A percentile compares a stretch with the other conserved stretches of the same genome.
phyloP scores from a whole-genome alignment of 192 early-diverging fungal genomes.

The Radiomyces spectabilis region DNA sequence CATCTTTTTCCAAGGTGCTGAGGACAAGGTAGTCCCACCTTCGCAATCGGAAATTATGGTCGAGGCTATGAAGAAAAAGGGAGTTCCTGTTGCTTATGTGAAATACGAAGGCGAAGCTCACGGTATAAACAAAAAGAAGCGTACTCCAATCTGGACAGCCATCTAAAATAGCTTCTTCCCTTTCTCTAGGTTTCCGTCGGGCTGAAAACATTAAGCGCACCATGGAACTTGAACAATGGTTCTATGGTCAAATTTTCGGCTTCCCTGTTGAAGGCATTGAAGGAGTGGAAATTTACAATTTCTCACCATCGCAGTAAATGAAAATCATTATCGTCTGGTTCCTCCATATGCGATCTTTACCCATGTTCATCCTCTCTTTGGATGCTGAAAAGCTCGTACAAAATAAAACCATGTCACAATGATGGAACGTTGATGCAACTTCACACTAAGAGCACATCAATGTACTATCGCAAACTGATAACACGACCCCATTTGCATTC shows the following conservation, averaged over 20 bases:
- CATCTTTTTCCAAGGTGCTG: conserved; percentile 66
- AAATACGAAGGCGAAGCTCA: conserved; percentile 62
- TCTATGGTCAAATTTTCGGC: conserved; percentile 60
- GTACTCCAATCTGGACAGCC: neutral
- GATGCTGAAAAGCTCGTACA: too few relatives aligned
- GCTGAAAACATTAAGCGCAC: conserved; percentile 56
- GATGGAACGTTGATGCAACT: too few relatives aligned
- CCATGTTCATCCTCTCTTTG: too few relatives aligned
- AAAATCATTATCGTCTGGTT: too few relatives aligned
- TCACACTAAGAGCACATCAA: too few relatives aligned
- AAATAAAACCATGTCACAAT: too few relatives aligned
- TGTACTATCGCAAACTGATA: too few relatives aligned
- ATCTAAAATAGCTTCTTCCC: neutral
- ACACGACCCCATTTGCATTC: too few relatives aligned
- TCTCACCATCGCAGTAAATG: neutral
- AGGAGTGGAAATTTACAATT: conserved; percentile 24
- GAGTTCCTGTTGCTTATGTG: conserved; percentile 50
- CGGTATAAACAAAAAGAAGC: too few relatives aligned
- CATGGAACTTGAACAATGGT: conserved; percentile 57
- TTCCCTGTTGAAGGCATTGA: conserved; percentile 47
- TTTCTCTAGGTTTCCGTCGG: conserved; percentile 48
- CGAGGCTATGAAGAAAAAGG: conserved; percentile 51
- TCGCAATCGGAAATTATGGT: conserved; percentile 72
- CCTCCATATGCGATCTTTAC: too few relatives aligned
- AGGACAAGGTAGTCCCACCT: conserved; percentile 72